Conservation (phyloP, 2,329 filamentous ascomycete genomes). For the Tolypocladium capitatum region DNA sequence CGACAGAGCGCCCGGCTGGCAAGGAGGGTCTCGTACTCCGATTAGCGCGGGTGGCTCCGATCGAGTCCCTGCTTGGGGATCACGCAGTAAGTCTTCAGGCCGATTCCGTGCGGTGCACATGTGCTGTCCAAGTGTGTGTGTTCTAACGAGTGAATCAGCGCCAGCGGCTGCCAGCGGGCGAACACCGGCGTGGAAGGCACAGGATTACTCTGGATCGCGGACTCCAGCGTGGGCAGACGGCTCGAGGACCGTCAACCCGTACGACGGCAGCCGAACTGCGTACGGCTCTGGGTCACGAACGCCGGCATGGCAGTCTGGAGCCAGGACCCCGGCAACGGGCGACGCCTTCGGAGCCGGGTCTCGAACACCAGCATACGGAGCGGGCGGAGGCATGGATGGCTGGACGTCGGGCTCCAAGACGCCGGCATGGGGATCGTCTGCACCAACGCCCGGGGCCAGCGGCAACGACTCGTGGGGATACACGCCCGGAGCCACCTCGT, state of each 20-base stretch:
- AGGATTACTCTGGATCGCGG: constrained; percentile 40
- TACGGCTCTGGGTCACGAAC: constrained; percentile 64
- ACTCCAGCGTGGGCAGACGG: constrained; percentile 62
- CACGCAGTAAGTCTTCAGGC: constrained; percentile 44
- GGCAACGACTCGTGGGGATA: constrained; percentile 48
- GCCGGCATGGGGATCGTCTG: constrained; percentile 53
- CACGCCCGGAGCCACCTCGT: constrained; percentile 34
- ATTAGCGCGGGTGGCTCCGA: constrained; percentile 46
- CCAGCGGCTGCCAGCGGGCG: constrained; percentile 42
- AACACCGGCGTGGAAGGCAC: constrained; percentile 49
- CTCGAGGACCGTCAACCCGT: constrained; percentile 54
- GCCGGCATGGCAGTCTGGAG: constrained; percentile 66
- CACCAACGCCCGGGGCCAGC: constrained; percentile 44
- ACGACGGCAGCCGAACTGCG: constrained; percentile 61
- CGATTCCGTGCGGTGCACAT: background rate
- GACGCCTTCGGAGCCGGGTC: constrained; percentile 53
- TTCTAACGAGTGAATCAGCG: constrained; percentile 22
- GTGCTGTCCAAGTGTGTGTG: background rate
- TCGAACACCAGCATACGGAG: constrained; percentile 52
- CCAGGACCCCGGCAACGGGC: constrained; percentile 51
- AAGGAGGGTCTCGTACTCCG: constrained; percentile 55
- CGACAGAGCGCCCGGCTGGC: constrained; percentile 41
- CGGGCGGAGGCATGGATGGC: constrained; percentile 32
- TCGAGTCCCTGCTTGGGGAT: constrained; percentile 66
- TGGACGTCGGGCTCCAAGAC: constrained; percentile 64